Evolutionary conservation across 164 flowering plant genomes (phyloP), one percentile per base, ranked within the genome.

Genomic region (Macadamia tetraphylla): DNA sequence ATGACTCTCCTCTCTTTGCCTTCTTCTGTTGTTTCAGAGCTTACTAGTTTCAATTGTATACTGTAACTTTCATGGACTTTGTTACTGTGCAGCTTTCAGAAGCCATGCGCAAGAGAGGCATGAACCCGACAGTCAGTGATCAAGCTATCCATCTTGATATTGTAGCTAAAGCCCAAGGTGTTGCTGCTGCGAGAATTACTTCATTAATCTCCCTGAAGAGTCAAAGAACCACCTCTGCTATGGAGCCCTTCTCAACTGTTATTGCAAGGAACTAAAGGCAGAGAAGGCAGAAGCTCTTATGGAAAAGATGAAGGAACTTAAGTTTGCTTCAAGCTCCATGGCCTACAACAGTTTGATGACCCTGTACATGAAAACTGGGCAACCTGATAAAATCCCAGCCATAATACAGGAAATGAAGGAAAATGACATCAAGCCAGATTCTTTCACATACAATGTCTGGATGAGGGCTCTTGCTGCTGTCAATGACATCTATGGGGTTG

Each of bases 121-220:
- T 92, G 90, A 89, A 82, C 76, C 84, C 80, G 81, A 95, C 96
- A 9, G 83, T 88, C 30, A 84, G 97, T 70, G 98, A 92, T 73
- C 90, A 89, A 74, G 98, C 99, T 46, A 89, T 92, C 63, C 94
- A 85, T 80, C 86, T 95, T 9, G 99, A 94, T 83, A 81, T 94
- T 9, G 65, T 92, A 61, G 92, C 94, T 64, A 92, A 94, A 81
- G 62, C 83, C 30, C 80, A 75, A 63, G 96, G 96, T 15, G 80
- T 90, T 63, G 43, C 80, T 67, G 86, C 91, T 62, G 98, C 97
- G 97, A 95, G 68, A 80, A 76, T 64, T 92, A 88, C 71, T 92
- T 95, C 62, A 52, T 83, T 64, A 77, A 78, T 68, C 94, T 92
- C 65, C 97, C 89, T 30, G 98, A 92, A 74, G 55, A 87, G 70